phyloP scores from a whole-genome alignment of 1,139 yeast genomes.

The Yamadazyma friedrichii region DNA sequence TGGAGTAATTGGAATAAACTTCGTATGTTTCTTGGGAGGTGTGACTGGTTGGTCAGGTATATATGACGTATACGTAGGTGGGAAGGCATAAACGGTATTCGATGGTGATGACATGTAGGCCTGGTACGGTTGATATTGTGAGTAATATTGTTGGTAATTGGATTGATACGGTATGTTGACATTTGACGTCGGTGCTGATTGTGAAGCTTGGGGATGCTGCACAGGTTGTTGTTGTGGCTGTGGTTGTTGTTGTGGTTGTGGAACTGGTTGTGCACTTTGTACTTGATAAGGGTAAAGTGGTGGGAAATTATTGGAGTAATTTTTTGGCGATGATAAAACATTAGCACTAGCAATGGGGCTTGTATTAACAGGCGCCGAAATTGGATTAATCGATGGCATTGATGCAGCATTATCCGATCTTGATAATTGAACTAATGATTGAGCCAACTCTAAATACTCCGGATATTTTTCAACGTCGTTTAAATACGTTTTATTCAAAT shows the following conservation, averaged over 20 bases:
- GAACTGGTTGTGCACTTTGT: slow-evolving; percentile 9
- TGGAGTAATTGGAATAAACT: slow-evolving; percentile 46
- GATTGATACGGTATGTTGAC: slow-evolving; percentile 6
- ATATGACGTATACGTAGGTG: slow-evolving; percentile 14
- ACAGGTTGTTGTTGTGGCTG: slow-evolving; percentile 4
- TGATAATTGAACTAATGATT: slow-evolving; percentile 41
- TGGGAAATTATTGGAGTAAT: slow-evolving; percentile 10
- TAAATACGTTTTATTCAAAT: slow-evolving; percentile 45
- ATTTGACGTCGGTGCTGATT: background rate
- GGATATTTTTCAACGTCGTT: slow-evolving; percentile 47
- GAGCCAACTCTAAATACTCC: slow-evolving; percentile 49
- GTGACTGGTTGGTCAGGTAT: slow-evolving; percentile 15
- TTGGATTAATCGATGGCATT: background rate
- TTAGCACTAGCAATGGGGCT: slow-evolving; percentile 3
- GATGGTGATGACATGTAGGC: slow-evolving; percentile 13
- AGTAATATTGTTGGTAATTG: slow-evolving; percentile 11
- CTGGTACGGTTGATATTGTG: slow-evolving; percentile 15
- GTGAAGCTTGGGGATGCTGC: slow-evolving; percentile 3
- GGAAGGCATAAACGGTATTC: slow-evolving; percentile 5
- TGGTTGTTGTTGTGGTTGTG: slow-evolving; percentile 8
- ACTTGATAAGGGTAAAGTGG: slow-evolving; percentile 18
- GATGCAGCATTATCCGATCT: slow-evolving; percentile 7
- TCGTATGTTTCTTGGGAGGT: slow-evolving; percentile 22
- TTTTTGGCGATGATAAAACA: slow-evolving; percentile 5
- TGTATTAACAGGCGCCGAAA: slow-evolving; percentile 3